These are phyloP conservation scores for Crataegus laevigata DNA, from an alignment of 306 rosid species.

Conservation along the genomic window DNA sequence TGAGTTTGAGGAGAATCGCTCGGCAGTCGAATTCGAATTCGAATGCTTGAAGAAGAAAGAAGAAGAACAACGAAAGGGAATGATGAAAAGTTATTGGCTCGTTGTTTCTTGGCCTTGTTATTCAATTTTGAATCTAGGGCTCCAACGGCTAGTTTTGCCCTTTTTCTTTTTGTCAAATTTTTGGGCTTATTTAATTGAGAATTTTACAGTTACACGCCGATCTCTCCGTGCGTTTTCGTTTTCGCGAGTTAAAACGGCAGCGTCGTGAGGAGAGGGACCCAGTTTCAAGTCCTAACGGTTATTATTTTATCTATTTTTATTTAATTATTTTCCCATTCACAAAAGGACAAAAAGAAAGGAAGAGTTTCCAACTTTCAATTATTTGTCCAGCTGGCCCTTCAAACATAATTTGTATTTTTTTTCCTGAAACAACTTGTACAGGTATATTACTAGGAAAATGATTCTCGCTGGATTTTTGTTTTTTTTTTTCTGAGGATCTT, in stretches of 20 bases:
- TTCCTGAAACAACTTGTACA: no score
- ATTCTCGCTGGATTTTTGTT: no score
- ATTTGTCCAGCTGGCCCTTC: constrained; percentile 5
- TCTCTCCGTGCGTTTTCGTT: background rate
- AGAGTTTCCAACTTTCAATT: background rate
- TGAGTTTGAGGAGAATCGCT: background rate
- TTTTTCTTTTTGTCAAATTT: background rate
- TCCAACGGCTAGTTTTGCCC: constrained; percentile 78
- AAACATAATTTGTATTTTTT: background rate
- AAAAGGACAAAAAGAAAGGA: constrained; percentile 21
- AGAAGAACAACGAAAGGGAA: no score
- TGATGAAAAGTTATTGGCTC: constrained; percentile 7
- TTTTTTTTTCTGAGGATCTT: no score
- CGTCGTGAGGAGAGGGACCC: constrained; percentile 23
- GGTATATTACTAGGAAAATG: no score
- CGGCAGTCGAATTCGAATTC: background rate
- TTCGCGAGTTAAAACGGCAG: constrained; percentile 12
- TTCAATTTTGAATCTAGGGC: constrained; percentile 42
- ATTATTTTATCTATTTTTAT: background rate
- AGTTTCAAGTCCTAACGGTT: constrained; percentile 42
- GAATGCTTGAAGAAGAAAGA: background rate
- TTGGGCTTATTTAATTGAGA: background rate
- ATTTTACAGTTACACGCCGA: background rate
- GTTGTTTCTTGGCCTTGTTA: background rate
- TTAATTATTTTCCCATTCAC: background rate